phyloP scores from a whole-genome alignment of 176 grass and related monocot species.

The Oryza rufipogon region DNA sequence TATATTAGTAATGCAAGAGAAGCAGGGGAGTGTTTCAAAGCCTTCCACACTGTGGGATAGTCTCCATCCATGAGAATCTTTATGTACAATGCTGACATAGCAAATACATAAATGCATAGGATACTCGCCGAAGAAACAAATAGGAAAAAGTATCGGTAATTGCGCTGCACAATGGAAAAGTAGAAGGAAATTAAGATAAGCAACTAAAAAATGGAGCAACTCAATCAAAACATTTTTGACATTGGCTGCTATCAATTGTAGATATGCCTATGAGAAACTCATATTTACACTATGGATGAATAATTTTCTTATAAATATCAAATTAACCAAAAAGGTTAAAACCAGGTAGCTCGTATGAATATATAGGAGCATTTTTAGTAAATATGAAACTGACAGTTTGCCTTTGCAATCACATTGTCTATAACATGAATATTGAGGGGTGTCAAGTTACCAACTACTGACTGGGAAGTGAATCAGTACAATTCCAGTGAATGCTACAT shows the following conservation, averaged over 20 bases:
- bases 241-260: conserved; percentile 9
- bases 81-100: conserved; percentile 74
- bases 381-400: not conserved
- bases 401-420: conserved; percentile 16
- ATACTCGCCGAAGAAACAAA: conserved; percentile 73
- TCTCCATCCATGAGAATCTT: conserved; percentile 80
- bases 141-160: conserved; percentile 85
- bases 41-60: conserved; percentile 91
- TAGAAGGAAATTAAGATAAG: conserved; percentile 30
- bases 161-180: conserved; percentile 67
- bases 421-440: not conserved
- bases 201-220: not conserved
- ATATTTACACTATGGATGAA: conserved; percentile 4
- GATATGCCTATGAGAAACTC: not conserved
- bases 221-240: not conserved
- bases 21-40: conserved; percentile 71
- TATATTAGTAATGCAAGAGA: conserved; percentile 75
- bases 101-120: conserved; percentile 76
- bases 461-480: not conserved
- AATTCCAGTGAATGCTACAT: conserved; percentile 3
- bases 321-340: conserved; percentile 1
- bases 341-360: not conserved
- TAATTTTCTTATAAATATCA: not conserved
- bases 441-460: not conserved
- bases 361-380: conserved; percentile 3